Conservation (phyloP, 1,139 yeast species). For the Geotrichum histeridarum region DNA sequence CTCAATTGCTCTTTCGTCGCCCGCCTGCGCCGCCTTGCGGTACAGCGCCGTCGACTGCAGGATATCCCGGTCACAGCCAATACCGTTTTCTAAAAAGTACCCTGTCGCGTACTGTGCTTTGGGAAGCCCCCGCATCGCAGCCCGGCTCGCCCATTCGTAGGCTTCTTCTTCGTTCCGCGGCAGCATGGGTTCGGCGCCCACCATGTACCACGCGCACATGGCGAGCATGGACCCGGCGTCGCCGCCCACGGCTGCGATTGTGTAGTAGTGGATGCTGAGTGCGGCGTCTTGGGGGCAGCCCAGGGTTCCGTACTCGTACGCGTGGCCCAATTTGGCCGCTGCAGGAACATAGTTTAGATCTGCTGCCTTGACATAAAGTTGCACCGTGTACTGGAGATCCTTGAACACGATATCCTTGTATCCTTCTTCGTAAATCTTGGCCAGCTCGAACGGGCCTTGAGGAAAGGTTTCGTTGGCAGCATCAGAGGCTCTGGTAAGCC, state of each 20-base stretch:
- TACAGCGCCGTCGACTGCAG: slow-evolving; percentile 70
- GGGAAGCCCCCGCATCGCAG: slow-evolving; percentile 67
- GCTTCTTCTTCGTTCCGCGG: slow-evolving; percentile 80
- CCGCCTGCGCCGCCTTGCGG: slow-evolving; percentile 63
- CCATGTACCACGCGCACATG: slow-evolving; percentile 93
- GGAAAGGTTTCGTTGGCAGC: slow-evolving; percentile 79
- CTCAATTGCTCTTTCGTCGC: slow-evolving; percentile 60
- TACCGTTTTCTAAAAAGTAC: slow-evolving; percentile 78
- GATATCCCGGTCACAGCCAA: slow-evolving; percentile 66
- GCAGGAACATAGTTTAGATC: slow-evolving; percentile 81
- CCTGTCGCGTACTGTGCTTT: slow-evolving; percentile 88
- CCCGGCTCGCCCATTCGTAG: slow-evolving; percentile 87
- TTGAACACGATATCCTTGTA: slow-evolving; percentile 81
- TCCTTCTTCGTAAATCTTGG: slow-evolving; percentile 76
- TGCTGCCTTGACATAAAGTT: slow-evolving; percentile 82
- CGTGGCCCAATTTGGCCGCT: slow-evolving; percentile 71
- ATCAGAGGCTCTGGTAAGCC: slow-evolving; percentile 85
- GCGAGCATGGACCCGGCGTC: slow-evolving; percentile 89
- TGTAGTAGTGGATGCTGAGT: slow-evolving; percentile 85
- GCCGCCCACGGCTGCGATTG: slow-evolving; percentile 84
- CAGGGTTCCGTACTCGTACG: slow-evolving; percentile 76
- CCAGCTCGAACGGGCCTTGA: slow-evolving; percentile 91
- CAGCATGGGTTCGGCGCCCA: slow-evolving; percentile 80
- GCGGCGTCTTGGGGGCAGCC: slow-evolving; percentile 78
- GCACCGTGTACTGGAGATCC: slow-evolving; percentile 79